Conservation (phyloP, 192 early-diverging fungal species). For the Coemansia sp. region DNA sequence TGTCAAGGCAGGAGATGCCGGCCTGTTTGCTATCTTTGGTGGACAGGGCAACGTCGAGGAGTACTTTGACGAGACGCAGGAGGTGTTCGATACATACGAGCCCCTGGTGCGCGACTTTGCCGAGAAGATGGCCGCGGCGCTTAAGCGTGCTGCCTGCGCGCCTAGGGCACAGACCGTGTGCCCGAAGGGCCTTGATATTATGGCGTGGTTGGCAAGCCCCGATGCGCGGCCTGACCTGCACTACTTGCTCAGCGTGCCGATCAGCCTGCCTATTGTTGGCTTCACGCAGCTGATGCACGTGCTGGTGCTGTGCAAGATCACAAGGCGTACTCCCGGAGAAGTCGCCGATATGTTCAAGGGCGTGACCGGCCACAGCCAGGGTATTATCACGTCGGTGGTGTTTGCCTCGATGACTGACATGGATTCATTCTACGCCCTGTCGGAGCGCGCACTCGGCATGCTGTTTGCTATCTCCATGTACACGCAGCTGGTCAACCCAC, state of each 20-base stretch:
- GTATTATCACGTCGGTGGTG: slow-evolving; percentile 83
- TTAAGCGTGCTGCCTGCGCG: slow-evolving; percentile 62
- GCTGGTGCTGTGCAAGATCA: slow-evolving; percentile 68
- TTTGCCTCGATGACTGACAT: slow-evolving; percentile 82
- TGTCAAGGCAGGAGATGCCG: slow-evolving; percentile 62
- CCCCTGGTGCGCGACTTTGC: slow-evolving; percentile 73
- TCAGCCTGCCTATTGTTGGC: slow-evolving; percentile 85
- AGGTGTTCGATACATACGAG: slow-evolving; percentile 75
- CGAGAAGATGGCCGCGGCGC: slow-evolving; percentile 70
- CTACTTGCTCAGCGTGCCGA: slow-evolving; percentile 73
- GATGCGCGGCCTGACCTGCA: slow-evolving; percentile 71
- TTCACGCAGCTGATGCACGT: slow-evolving; percentile 87
- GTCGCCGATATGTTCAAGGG: slow-evolving; percentile 32
- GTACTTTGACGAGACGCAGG: slow-evolving; percentile 83
- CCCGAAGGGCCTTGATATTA: slow-evolving; percentile 74
- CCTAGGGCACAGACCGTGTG: slow-evolving; percentile 77
- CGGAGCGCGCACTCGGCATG: slow-evolving; percentile 79
- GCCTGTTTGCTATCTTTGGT: slow-evolving; percentile 86
- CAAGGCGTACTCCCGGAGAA: slow-evolving; percentile 59
- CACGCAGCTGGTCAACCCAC: slow-evolving; percentile 66
- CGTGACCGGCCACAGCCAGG: slow-evolving; percentile 84
- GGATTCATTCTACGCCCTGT: slow-evolving; percentile 76
- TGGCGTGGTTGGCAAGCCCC: slow-evolving; percentile 76
- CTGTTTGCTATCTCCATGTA: slow-evolving; percentile 84
- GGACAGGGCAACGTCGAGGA: slow-evolving; percentile 89